phyloP scores from a whole-genome alignment of 192 early-diverging fungal genomes.

The Hyaloraphidium curvatum region DNA sequence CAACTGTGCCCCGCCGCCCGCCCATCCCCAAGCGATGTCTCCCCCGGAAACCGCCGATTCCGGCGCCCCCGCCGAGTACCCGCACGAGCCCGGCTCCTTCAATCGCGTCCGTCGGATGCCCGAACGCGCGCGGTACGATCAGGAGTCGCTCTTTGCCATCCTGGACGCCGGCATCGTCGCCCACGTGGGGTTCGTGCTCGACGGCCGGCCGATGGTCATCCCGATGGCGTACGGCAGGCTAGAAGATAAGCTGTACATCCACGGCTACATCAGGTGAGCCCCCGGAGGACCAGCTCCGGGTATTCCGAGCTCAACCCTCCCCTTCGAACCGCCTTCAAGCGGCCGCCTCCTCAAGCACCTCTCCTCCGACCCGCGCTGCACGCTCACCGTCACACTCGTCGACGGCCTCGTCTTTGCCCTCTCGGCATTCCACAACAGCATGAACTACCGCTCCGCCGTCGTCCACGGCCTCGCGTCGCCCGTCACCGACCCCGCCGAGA shows the following conservation, averaged over 20 bases:
- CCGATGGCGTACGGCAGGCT: slow-evolving; percentile 32
- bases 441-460: slow-evolving; percentile 25
- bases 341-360: slow-evolving; percentile 3
- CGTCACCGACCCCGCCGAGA: slow-evolving; percentile 18
- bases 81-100: neutral
- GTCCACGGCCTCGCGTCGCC: slow-evolving; percentile 21
- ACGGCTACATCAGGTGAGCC: slow-evolving; percentile 12
- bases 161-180: slow-evolving; percentile 24
- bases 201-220: slow-evolving; percentile 30
- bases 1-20: too few relatives aligned
- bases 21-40: too few relatives aligned
- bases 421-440: slow-evolving; percentile 25
- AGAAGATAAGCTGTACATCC: slow-evolving; percentile 25
- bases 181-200: slow-evolving; percentile 30
- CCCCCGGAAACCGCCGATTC: too few relatives aligned
- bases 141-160: slow-evolving; percentile 13
- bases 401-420: slow-evolving; percentile 25
- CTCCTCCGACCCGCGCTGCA: neutral
- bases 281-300: slow-evolving; percentile 6
- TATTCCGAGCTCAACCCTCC: neutral
- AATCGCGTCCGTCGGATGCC: neutral
- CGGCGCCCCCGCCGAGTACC: neutral
- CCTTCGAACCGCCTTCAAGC: slow-evolving; percentile 6
- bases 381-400: slow-evolving; percentile 20
- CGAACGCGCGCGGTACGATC: slow-evolving; percentile 15